These are phyloP conservation scores for Ceratocystis smalleyi DNA, from an alignment of 2,329 filamentous ascomycete genomes.

Conservation along the genomic window DNA sequence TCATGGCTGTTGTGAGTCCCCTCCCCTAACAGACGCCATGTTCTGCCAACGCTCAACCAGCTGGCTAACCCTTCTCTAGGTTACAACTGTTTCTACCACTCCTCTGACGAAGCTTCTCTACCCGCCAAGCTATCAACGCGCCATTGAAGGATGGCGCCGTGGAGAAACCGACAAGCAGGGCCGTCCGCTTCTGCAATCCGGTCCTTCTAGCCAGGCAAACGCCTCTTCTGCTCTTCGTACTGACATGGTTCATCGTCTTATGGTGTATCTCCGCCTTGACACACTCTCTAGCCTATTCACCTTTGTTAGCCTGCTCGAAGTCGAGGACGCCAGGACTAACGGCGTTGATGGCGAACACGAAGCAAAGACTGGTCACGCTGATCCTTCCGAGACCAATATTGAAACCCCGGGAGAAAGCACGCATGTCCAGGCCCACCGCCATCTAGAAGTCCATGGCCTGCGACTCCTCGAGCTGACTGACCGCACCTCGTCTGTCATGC, in stretches of 20 bases:
- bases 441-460: constrained; percentile 66
- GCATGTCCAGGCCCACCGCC: constrained; percentile 19
- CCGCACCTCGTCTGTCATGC: constrained; percentile 90
- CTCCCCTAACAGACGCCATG: neutral
- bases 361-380: neutral
- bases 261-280: constrained; percentile 73
- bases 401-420: constrained; percentile 5
- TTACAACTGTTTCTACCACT: constrained; percentile 73
- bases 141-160: constrained; percentile 45
- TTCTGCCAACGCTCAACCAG: neutral
- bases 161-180: constrained; percentile 78
- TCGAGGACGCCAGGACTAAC: constrained; percentile 17
- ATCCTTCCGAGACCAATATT: neutral
- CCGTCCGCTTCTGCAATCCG: constrained; percentile 28
- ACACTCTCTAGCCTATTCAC: constrained; percentile 70
- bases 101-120: constrained; percentile 61
- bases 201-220: constrained; percentile 18
- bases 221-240: constrained; percentile 14
- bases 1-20: constrained; percentile 50
- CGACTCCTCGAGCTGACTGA: constrained; percentile 77
- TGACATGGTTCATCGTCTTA: constrained; percentile 41
- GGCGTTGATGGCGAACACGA: constrained; percentile 18
- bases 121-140: constrained; percentile 44
- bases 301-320: constrained; percentile 58
- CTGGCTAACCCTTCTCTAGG: constrained; percentile 28